phyloP scores from a whole-genome alignment of 148 eudicot species.

The Oxyria digyna region DNA sequence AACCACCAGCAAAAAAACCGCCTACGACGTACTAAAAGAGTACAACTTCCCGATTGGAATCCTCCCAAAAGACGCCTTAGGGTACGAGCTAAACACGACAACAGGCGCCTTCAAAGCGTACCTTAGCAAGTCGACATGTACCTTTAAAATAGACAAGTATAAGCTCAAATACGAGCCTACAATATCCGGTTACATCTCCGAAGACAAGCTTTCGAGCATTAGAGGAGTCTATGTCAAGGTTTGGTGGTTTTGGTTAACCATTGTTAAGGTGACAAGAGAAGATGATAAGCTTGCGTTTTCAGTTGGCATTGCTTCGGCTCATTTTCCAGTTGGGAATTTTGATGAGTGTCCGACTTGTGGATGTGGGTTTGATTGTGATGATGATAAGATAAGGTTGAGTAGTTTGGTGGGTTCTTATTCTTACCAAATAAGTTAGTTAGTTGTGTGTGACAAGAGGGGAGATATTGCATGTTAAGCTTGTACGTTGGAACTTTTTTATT shows the following conservation, averaged over 20 bases:
- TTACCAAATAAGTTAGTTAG: no score
- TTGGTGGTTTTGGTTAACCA: conserved; percentile 26
- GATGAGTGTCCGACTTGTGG: conserved; percentile 44
- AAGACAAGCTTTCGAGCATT: conserved; percentile 17
- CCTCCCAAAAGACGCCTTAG: conserved; percentile 26
- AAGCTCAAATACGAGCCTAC: conserved; percentile 29
- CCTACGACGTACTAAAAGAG: conserved; percentile 22
- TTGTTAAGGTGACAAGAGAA: conserved; percentile 19
- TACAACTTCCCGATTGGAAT: conserved; percentile 40
- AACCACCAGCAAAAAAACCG: conserved; percentile 9
- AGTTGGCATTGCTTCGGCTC: conserved; percentile 33
- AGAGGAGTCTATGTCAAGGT: conserved; percentile 31
- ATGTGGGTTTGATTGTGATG: conserved; percentile 43
- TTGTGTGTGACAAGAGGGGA: no score
- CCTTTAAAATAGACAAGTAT: conserved; percentile 24
- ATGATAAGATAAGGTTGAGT: neutral
- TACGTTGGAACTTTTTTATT: no score
- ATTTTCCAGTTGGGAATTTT: conserved; percentile 24
- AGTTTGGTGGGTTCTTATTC: neutral
- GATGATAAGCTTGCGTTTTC: conserved; percentile 31
- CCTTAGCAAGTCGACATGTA: conserved; percentile 19
- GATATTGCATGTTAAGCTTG: no score
- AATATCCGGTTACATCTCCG: conserved; percentile 25
- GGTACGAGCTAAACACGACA: conserved; percentile 27
- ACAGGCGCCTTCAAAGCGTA: conserved; percentile 28